Base-by-base conservation (phyloP, 805 yeast species). In the Cyberlindnera mrakii region DNA sequence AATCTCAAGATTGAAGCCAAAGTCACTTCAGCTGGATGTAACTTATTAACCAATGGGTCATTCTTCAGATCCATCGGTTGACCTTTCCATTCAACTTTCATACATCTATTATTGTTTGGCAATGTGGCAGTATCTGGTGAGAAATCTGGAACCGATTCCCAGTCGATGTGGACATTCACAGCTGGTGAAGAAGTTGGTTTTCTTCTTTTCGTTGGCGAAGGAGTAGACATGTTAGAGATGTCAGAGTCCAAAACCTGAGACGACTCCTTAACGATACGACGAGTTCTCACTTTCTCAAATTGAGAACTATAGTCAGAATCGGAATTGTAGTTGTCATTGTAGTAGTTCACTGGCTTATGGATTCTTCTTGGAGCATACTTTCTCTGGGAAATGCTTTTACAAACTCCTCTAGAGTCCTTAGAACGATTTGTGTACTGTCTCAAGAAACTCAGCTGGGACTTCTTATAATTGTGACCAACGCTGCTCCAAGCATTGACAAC, bases 81-180 rank as follows among this genome's bases (percentile, higher is more conserved):
- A 10, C 98, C 99, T 67, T 90, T 91, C 99, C 99, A 91, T 63
- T 91, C 98, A 30, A 95, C 85, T 59, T 83, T 83, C 53, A 90
- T 71, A 51, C 87, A 80, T 66, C 83, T 80, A 44, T 74, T 67
- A 55, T 79, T 81, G 50, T 70, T 77, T 54, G 96, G 95, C 48
- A 90, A 68, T 1, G 84, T 71, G 2, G 70, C 55, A 13, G 77
- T 52, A 16, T 84, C 71, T 4, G 97, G 97, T n/a, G 87, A 79
- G 63, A 72, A 88, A 63, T 89, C 96, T 31, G 89, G 89, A 43
- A 90, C 66, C 23, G 78, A 66, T 58, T 80, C 84, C 72, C 85
- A 86, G 44, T 77, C 78, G 48, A 71, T 65, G 44, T 74, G 72
- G n/a, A 74, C 68, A 39, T 76, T 75, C 33, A 68, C 67, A 15